Evolutionary conservation across 768 basidiomycete species (phyloP).

Genomic region (Auriscalpium microsporum): DNA sequence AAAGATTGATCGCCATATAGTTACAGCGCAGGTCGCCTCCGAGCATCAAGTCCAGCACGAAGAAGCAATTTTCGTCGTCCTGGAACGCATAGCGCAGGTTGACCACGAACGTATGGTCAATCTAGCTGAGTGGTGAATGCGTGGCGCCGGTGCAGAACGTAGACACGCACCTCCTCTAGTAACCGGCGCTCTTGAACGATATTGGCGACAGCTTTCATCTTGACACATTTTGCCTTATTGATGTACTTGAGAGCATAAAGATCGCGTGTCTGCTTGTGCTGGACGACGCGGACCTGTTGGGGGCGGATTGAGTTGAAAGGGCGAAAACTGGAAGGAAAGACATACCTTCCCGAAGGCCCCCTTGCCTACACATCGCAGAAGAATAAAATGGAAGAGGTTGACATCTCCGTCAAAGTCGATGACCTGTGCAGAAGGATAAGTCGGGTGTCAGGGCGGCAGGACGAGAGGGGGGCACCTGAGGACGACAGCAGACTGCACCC

Average conservation of each 20-base stretch:
- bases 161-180: constrained; percentile 75
- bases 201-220: constrained; percentile 97
- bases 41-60: constrained; percentile 94
- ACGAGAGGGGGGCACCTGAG: constrained; percentile 40
- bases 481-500: constrained; percentile 83
- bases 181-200: constrained; percentile 93
- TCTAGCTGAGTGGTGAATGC: constrained; percentile 35
- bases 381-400: constrained; percentile 94
- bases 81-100: constrained; percentile 96
- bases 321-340: constrained; percentile 8
- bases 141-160: constrained; percentile 14
- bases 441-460: not conserved
- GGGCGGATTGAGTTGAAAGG: not conserved
- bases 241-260: constrained; percentile 99
- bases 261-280: constrained; percentile 96
- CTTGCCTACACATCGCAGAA: constrained; percentile 94
- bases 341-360: constrained; percentile 95
- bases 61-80: constrained; percentile 98
- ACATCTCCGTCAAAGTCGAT: constrained; percentile 94
- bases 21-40: constrained; percentile 90
- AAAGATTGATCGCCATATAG: constrained; percentile 21
- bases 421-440: constrained; percentile 40
- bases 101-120: constrained; percentile 93
- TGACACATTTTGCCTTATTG: constrained; percentile 95
- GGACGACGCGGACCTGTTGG: constrained; percentile 90